phyloP scores from a whole-genome alignment of 208 protist genomes.

The Lotmaria passim region DNA sequence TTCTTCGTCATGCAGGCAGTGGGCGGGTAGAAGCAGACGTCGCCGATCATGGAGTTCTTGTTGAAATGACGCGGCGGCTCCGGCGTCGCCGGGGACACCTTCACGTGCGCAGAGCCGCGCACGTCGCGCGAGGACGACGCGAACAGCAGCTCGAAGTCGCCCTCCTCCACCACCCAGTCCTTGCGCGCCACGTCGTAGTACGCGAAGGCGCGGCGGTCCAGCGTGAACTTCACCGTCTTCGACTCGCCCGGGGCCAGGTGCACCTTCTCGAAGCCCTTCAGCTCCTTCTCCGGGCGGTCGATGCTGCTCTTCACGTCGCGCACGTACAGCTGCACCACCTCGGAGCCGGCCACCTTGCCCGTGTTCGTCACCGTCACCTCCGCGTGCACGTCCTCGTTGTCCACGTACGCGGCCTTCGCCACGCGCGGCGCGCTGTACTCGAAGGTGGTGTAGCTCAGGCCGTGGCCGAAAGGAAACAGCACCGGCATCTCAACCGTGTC shows the following conservation, averaged over 20 bases:
- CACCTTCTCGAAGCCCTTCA: constrained; percentile 25
- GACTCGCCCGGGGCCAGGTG: constrained; percentile 21
- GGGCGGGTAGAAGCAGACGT: too few species aligned
- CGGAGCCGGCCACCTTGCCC: constrained; percentile 2
- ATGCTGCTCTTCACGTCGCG: constrained; percentile 12
- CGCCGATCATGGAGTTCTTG: not conserved
- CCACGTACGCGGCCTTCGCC: constrained; percentile 11
- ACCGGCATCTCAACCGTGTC: constrained; percentile 13
- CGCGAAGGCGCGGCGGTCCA: constrained; percentile 27
- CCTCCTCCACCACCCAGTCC: constrained; percentile 26
- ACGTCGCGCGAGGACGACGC: constrained; percentile 23
- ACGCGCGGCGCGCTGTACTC: constrained; percentile 15
- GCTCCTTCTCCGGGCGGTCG: constrained; percentile 11
- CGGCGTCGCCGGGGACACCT: too few species aligned
- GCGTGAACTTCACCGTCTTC: constrained; percentile 19
- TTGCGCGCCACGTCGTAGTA: constrained; percentile 29
- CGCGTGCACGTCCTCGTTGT: constrained; percentile 7
- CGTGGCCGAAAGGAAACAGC: constrained; percentile 8
- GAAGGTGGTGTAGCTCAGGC: constrained; percentile 13
- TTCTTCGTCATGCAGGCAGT: too few species aligned
- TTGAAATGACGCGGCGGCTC: too few species aligned
- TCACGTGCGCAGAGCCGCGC: constrained; percentile 8
- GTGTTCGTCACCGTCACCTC: constrained; percentile 17
- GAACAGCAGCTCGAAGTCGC: constrained; percentile 26
- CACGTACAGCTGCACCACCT: constrained; percentile 18